These are phyloP conservation scores for Coemansia sp. DNA, from an alignment of 192 early-diverging fungal species.

Conservation along the genomic window DNA sequence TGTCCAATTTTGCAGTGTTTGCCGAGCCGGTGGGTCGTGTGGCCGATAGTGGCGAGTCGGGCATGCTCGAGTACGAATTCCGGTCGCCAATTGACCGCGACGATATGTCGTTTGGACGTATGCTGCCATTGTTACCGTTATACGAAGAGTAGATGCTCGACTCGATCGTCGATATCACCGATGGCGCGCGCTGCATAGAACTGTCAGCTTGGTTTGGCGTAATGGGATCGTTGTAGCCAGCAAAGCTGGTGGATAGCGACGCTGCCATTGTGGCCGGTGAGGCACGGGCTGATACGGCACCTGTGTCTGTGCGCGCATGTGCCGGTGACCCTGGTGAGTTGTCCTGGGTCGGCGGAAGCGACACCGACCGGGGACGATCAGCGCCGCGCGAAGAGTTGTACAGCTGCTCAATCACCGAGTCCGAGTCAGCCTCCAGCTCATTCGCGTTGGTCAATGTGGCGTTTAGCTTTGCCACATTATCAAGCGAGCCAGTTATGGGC, in stretches of 20 bases:
- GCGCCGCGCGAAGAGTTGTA: slow-evolving; percentile 5
- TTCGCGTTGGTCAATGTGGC: not conserved
- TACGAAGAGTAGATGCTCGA: slow-evolving; percentile 51
- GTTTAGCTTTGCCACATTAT: slow-evolving; percentile 14
- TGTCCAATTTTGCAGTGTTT: not conserved
- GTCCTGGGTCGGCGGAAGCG: slow-evolving; percentile 22
- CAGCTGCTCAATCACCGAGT: slow-evolving; percentile 13
- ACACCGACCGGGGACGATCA: slow-evolving; percentile 30
- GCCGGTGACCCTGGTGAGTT: not conserved
- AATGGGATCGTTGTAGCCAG: slow-evolving; percentile 25
- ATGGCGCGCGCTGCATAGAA: slow-evolving; percentile 32
- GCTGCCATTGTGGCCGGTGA: slow-evolving; percentile 40
- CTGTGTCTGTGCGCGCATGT: not conserved
- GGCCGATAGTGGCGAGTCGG: slow-evolving; percentile 28
- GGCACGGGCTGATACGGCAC: not conserved
- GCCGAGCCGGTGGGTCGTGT: not conserved
- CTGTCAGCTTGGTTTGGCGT: slow-evolving; percentile 24
- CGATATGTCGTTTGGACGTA: slow-evolving; percentile 21
- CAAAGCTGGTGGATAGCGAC: slow-evolving; percentile 51
- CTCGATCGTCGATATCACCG: slow-evolving; percentile 54
- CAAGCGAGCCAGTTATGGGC: slow-evolving; percentile 31
- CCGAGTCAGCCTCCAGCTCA: slow-evolving; percentile 6
- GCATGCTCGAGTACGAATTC: slow-evolving; percentile 47
- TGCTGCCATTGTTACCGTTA: slow-evolving; percentile 24
- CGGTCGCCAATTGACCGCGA: slow-evolving; percentile 37